phyloP scores from a whole-genome alignment of 495 filamentous ascomycete species.

The Neurospora sp. region DNA sequence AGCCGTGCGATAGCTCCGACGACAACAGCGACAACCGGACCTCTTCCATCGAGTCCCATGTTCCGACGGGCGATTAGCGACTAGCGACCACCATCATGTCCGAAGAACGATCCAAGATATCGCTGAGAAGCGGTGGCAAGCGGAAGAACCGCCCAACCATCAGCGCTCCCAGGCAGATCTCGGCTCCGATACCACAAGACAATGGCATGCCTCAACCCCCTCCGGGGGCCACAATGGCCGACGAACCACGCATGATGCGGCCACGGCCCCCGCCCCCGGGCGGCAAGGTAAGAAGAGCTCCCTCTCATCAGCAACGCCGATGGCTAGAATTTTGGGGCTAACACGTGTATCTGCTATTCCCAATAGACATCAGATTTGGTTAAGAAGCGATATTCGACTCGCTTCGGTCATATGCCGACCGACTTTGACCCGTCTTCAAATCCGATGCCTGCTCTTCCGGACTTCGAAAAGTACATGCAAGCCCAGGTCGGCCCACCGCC shows the following conservation, averaged over 20 bases:
- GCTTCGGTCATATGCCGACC: constrained; percentile 64
- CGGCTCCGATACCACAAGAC: constrained; percentile 46
- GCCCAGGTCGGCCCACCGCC: constrained; percentile 39
- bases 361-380: constrained; percentile 78
- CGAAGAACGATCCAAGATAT: constrained; percentile 67
- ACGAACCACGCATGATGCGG: constrained; percentile 23
- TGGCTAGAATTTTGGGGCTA: neutral
- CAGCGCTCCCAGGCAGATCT: constrained; percentile 76
- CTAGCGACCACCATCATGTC: constrained; percentile 30
- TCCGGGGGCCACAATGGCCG: constrained; percentile 22
- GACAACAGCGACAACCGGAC: neutral
- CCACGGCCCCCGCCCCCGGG: constrained; percentile 33
- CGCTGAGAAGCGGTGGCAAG: constrained; percentile 70
- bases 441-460: constrained; percentile 56
- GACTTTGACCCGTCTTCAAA: constrained; percentile 56
- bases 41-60: neutral
- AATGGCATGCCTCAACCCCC: constrained; percentile 23
- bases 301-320: neutral
- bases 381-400: constrained; percentile 85
- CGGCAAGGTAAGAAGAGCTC: constrained; percentile 24
- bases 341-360: neutral
- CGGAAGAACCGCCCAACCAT: constrained; percentile 67
- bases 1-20: neutral
- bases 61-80: neutral
- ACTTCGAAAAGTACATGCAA: constrained; percentile 41